Percentiles rank a stretch among this genome's conserved stretches.
These are phyloP conservation scores for Lophiostoma macrostomum DNA, from an alignment of 495 filamentous ascomycete genomes.

Conservation along the genomic window DNA sequence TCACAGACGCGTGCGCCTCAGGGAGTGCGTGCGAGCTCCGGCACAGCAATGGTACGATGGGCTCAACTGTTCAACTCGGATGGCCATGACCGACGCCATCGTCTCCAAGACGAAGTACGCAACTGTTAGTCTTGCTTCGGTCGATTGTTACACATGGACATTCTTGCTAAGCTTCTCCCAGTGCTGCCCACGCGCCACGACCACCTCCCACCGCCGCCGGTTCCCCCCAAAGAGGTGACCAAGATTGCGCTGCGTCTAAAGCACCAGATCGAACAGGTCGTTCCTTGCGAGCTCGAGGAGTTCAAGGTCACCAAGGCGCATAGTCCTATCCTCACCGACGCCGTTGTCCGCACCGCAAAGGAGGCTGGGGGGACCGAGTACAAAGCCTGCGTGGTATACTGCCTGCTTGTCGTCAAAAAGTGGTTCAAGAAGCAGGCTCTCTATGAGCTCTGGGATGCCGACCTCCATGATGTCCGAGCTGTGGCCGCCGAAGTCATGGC, in stretches of 20 bases:
- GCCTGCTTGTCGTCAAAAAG: slow-evolving; percentile 78
- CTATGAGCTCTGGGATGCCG: slow-evolving; percentile 86
- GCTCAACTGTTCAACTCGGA: slow-evolving; percentile 39
- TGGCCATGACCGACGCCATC: slow-evolving; percentile 36
- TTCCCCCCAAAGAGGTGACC: slow-evolving; percentile 70
- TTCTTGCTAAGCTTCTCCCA: slow-evolving; percentile 19
- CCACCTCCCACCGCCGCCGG: slow-evolving; percentile 55
- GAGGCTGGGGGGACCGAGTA: slow-evolving; percentile 77
- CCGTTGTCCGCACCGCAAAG: slow-evolving; percentile 73
- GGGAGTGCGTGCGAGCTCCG: slow-evolving; percentile 17
- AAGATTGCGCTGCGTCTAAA: slow-evolving; percentile 84
- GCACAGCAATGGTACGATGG: slow-evolving; percentile 44
- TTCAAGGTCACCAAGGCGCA: slow-evolving; percentile 69
- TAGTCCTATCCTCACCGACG: slow-evolving; percentile 74
- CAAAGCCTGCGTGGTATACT: slow-evolving; percentile 75
- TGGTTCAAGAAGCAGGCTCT: slow-evolving; percentile 86
- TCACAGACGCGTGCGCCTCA: neutral
- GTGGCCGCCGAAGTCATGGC: slow-evolving; percentile 90
- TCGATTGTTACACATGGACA: neutral
- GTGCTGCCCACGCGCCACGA: slow-evolving; percentile 63
- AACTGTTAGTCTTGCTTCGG: slow-evolving; percentile 20
- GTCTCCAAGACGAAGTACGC: slow-evolving; percentile 42
- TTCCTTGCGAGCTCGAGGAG: slow-evolving; percentile 82
- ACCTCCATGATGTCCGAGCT: slow-evolving; percentile 74
- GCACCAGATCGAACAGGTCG: slow-evolving; percentile 82